These are phyloP conservation scores for Punctularia strigosozonata DNA, from an alignment of 768 basidiomycete species.

Conservation along the genomic window DNA sequence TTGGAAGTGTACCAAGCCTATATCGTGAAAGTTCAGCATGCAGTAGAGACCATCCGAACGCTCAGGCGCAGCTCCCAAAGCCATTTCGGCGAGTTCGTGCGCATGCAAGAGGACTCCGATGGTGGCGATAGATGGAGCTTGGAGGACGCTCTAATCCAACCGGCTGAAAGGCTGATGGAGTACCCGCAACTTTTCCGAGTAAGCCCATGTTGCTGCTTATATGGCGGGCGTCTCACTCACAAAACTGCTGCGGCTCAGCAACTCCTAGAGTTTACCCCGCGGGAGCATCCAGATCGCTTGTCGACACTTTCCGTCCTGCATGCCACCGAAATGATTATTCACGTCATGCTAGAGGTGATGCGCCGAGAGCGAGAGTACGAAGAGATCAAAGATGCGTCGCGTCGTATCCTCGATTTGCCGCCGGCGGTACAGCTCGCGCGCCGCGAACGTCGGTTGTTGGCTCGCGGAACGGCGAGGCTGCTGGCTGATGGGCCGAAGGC, in stretches of 20 bases:
- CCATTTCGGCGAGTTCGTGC: constrained; percentile 81
- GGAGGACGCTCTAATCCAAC: constrained; percentile 60
- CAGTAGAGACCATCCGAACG: constrained; percentile 38
- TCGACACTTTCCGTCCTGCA: constrained; percentile 53
- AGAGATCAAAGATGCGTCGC: constrained; percentile 48
- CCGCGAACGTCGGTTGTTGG: constrained; percentile 65
- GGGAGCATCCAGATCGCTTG: constrained; percentile 58
- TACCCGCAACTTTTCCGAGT: constrained; percentile 72
- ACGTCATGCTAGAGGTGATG: constrained; percentile 78
- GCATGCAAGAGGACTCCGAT: constrained; percentile 44
- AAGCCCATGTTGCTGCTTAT: constrained; percentile 15
- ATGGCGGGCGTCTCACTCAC: constrained; percentile 3
- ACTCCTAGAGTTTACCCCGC: constrained; percentile 58
- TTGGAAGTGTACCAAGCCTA: constrained; percentile 86
- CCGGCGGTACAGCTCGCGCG: constrained; percentile 42
- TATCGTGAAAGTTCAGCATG: constrained; percentile 56
- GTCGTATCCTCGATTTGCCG: constrained; percentile 49
- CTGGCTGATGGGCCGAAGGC: no score
- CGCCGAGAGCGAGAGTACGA: constrained; percentile 78
- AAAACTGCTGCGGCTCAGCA: constrained; percentile 31
- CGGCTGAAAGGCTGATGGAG: constrained; percentile 56
- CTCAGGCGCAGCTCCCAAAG: constrained; percentile 36
- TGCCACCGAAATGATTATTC: constrained; percentile 59
- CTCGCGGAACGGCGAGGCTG: no score
- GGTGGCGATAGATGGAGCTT: constrained; percentile 55